Base-by-base conservation (phyloP, 1,139 yeast species). In the Protomyces inundatus region DNA sequence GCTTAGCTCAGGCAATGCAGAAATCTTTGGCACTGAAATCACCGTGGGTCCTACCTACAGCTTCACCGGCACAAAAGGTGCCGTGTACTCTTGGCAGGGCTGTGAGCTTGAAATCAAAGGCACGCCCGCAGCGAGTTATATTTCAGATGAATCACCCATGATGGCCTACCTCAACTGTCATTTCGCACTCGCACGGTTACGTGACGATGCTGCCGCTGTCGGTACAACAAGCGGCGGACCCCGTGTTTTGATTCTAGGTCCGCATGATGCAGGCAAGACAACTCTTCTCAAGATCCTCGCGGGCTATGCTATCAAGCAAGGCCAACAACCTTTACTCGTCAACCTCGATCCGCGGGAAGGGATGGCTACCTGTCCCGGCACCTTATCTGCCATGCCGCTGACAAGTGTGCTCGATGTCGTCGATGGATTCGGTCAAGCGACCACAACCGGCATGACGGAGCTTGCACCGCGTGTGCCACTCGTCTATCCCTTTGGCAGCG, bases 1-100 rank as follows among this genome's bases (percentile, higher is more conserved):
- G 62, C 59, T 64, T 45, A 40, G 54, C 30, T 77, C 79, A 6
- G 98, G 98, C 1, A 80, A 86, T 1, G 97, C 89, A 1, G 98
- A 93, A 75, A 81, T 91, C 23, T 90, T 88, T 75, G 98, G 98
- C 33, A 90, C 97, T 1, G 98, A 93, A 73, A 80, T 93, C 40
- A 89, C 97, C 1, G 77, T 80, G 42, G 90, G 88, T 66, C 80
- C 82, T 0, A 88, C 85, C 33, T 81, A 88, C 69, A 73, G 80
- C 64, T 81, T 86, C 77, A 72, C 79, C 72, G 81, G 93, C 66
- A 72, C 86, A 75, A 81, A 84, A 72, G 76, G 84, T 70, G 80
- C 84, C 69, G 67, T 93, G 65, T 81, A 81, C 78, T 76, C 97
- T 71, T 77, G 82, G 79, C 77, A 83, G 9, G 80, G 82, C 5